Percentiles rank a stretch among this genome's conserved stretches.
These are phyloP conservation scores for Acmispon strigosus DNA, from an alignment of 306 rosid species.

Conservation along the genomic window DNA sequence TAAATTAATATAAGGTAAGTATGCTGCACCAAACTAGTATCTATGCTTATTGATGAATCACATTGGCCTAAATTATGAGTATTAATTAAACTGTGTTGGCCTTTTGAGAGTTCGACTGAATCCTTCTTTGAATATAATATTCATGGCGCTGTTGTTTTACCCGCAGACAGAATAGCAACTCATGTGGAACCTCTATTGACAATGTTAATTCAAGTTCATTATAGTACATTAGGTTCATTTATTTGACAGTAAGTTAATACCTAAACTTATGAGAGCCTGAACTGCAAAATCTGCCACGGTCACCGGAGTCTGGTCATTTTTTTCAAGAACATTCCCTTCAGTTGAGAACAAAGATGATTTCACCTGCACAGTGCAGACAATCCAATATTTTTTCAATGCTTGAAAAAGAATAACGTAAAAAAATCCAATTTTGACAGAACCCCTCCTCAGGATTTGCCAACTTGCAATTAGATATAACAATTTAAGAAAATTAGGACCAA, in stretches of 20 bases:
- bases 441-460: not conserved
- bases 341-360: conserved; percentile 48
- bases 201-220: not conserved
- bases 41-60: too few relatives aligned
- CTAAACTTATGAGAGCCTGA: conserved; percentile 92
- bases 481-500: not conserved
- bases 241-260: conserved; percentile 32
- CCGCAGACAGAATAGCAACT: not conserved
- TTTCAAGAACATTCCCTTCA: conserved; percentile 44
- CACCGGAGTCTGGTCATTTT: conserved; percentile 73
- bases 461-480: not conserved
- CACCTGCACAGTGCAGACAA: conserved; percentile 37
- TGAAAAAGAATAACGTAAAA: not conserved
- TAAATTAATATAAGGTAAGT: not conserved
- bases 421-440: not conserved
- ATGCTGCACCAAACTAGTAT: too few relatives aligned
- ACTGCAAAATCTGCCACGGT: conserved; percentile 94
- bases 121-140: not conserved
- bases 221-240: not conserved
- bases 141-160: not conserved
- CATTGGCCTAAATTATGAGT: too few relatives aligned
- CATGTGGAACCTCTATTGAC: not conserved
- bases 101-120: too few relatives aligned
- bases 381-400: not conserved
- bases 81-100: not conserved